Conservation (phyloP, 805 yeast species). For the Suhomyces sp. region DNA sequence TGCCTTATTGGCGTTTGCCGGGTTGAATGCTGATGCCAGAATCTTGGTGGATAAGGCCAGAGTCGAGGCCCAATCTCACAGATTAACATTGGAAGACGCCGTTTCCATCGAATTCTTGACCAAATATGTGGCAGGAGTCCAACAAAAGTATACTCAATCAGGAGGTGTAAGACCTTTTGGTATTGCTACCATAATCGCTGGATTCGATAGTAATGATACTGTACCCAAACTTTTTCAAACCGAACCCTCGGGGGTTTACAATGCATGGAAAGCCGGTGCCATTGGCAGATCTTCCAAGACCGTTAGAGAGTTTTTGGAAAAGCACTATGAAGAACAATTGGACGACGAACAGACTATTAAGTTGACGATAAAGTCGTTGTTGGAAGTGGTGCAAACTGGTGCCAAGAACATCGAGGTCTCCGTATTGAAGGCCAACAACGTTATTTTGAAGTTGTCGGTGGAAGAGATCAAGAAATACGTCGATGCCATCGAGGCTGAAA, state of each 20-base stretch:
- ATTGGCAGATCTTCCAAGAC: conserved; percentile 95
- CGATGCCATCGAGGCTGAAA: conserved; percentile 81
- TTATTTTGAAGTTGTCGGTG: conserved; percentile 56
- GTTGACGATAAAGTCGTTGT: conserved; percentile 78
- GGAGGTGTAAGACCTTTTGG: conserved; percentile 99
- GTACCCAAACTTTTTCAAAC: conserved; percentile 87
- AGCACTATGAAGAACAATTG: conserved; percentile 66
- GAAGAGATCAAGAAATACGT: conserved; percentile 76
- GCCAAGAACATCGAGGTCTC: conserved; percentile 94
- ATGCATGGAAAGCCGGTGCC: conserved; percentile 97
- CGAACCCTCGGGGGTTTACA: conserved; percentile 95
- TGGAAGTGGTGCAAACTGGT: conserved; percentile 97
- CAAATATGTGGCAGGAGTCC: conserved; percentile 94
- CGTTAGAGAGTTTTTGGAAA: conserved; percentile 91
- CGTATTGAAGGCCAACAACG: conserved; percentile 69
- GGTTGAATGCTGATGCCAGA: conserved; percentile 97
- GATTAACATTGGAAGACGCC: conserved; percentile 91
- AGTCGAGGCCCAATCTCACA: conserved; percentile 93
- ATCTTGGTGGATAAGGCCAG: conserved; percentile 92
- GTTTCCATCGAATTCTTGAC: conserved; percentile 90
- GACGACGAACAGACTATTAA: conserved; percentile 69
- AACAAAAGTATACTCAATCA: conserved; percentile 93
- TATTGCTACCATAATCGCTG: conserved; percentile 90
- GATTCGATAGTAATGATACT: conserved; percentile 83
- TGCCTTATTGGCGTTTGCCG: conserved; percentile 91